Base-by-base conservation (phyloP, 768 basidiomycete species). In the Chlorophyllum brunneum region DNA sequence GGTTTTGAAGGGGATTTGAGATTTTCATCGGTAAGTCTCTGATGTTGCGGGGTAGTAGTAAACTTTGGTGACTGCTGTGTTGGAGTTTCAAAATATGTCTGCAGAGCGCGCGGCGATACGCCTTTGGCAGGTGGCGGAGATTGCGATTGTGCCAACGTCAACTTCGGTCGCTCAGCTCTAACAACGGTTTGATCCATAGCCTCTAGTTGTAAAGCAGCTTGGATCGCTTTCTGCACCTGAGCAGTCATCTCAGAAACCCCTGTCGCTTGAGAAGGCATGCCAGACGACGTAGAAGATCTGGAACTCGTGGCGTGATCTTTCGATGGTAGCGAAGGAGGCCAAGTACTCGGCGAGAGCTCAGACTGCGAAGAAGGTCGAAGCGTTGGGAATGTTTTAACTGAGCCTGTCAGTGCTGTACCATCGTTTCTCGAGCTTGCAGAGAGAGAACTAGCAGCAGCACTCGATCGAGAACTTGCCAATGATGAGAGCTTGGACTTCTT, bases 361-460 rank as follows among this genome's bases (percentile, higher is more conserved):
- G 87, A 89, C 43, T 79, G 74, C 2, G 81, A 63, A 23, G 83
- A 76, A n/a, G 87, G 88, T 15, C 88, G 82, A 55, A 89, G 72
- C 15, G 62, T 75, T 20, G 87, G 84, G 61, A 84, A 90, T 1
- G 88, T 89, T 59, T 82, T 79, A n/a, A 86, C 73, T 22, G 86
- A 83, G 2, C 80, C 81, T 0, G 79, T 69, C 29, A 79, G 70
- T 37, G 80, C 66, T 8, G 70, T 77, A 53, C 77, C 78, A 2
- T 77, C 80, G 20, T 82, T 80, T 43, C 76, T 70, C 20, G 84
- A 82, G 58, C 78, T 81, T 54, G 75, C 70, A 53, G 72, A 78
- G 39, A 68, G 68, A 30, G 64, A 63, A 42, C 67, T 55, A 34
- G 40, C 71, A 39, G 72, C 61, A 24, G 74, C 74, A 50, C 79